A percentile compares a stretch with the other conserved stretches of the same genome.
Evolutionary conservation across 352 stramenopile species (phyloP).

Genomic region (Phytophthora pini): DNA sequence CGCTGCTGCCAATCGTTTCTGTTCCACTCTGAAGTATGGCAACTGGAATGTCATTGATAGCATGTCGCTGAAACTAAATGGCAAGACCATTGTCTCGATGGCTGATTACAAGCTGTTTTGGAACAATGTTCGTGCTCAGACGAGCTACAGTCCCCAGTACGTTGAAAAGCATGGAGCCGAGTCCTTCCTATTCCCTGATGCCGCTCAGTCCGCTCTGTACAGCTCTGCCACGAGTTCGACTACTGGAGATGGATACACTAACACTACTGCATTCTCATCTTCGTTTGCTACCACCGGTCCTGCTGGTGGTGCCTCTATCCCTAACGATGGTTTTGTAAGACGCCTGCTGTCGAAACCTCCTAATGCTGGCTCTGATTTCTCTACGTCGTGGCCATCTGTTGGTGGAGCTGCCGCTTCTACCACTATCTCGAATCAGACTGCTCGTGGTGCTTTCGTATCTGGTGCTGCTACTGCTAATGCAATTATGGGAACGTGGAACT

Average conservation of each 20-base stretch:
- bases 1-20: slow-evolving; percentile 6
- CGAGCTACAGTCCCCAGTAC: slow-evolving; percentile 2
- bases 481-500: background rate
- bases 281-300: background rate
- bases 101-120: background rate
- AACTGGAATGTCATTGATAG: slow-evolving; percentile 20
- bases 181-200: slow-evolving; percentile 9
- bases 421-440: no score
- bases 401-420: no score
- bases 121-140: background rate
- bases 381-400: background rate
- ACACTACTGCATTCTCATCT: background rate
- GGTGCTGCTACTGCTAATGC: background rate
- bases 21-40: slow-evolving; percentile 3
- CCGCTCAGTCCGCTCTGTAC: background rate
- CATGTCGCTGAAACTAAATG: slow-evolving; percentile 7
- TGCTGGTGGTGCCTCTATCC: background rate
- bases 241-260: slow-evolving; percentile 13
- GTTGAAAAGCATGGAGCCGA: slow-evolving; percentile 20
- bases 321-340: slow-evolving; percentile 8
- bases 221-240: background rate
- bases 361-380: background rate
- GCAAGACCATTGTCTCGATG: background rate
- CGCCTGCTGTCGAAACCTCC: slow-evolving; percentile 16
- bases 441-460: slow-evolving; percentile 9